A percentile compares a stretch with the other conserved stretches of the same genome.
phyloP scores from a whole-genome alignment of 2,329 filamentous ascomycete genomes.

The Exutisphaerella laricina region DNA sequence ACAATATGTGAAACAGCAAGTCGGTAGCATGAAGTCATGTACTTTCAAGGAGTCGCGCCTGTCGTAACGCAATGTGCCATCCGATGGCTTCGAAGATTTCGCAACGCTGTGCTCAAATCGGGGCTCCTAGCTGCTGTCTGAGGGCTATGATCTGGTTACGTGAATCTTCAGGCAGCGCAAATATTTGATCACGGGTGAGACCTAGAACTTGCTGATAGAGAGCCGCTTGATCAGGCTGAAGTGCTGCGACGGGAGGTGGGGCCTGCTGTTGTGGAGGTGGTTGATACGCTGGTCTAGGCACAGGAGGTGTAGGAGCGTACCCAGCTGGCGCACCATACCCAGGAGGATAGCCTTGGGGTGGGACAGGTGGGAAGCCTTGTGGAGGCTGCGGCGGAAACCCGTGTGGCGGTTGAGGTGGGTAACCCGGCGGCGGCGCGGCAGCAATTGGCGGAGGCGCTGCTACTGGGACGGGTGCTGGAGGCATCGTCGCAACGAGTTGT shows the following conservation, averaged over 20 bases:
- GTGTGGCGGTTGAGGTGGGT: constrained; percentile 26
- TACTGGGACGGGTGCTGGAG: constrained; percentile 19
- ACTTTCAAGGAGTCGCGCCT: no score
- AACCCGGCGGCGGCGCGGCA: constrained; percentile 26
- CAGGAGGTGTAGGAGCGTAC: constrained; percentile 41
- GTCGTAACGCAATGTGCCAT: no score
- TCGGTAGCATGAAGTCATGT: no score
- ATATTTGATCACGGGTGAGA: constrained; percentile 74
- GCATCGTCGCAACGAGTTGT: constrained; percentile 56
- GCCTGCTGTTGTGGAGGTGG: constrained; percentile 40
- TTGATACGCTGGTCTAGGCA: constrained; percentile 32
- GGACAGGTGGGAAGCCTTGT: constrained; percentile 22
- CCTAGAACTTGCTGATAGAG: constrained; percentile 76
- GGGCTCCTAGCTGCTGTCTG: constrained; percentile 53
- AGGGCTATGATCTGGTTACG: constrained; percentile 74
- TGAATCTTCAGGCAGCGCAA: constrained; percentile 59
- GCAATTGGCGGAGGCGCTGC: constrained; percentile 26
- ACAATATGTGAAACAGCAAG: no score
- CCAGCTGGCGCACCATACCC: constrained; percentile 10
- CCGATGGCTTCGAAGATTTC: no score
- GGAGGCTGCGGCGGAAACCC: constrained; percentile 18
- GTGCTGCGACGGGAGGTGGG: constrained; percentile 38
- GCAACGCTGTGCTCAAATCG: constrained; percentile 9
- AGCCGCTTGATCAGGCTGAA: constrained; percentile 55
- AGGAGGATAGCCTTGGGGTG: constrained; percentile 23